Evolutionary conservation across 202 grass and related monocot species (phyloP).

Genomic region (Zizania palustris): DNA sequence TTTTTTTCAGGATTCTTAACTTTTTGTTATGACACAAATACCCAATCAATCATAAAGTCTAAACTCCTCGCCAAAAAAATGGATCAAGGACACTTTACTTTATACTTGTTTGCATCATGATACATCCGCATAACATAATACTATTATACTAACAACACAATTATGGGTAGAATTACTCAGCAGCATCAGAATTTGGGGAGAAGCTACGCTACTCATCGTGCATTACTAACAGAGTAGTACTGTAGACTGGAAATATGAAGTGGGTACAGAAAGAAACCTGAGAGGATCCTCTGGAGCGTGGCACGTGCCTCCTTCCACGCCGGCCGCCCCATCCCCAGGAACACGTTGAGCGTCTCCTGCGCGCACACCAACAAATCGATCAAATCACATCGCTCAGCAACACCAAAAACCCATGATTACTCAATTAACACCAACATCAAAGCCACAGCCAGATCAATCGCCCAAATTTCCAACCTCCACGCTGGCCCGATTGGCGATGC

Average conservation of each 20-base stretch:
- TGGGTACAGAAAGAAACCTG: slow-evolving; percentile 42
- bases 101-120: not conserved
- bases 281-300: slow-evolving; percentile 87
- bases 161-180: not conserved
- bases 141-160: not conserved
- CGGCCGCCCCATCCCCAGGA: slow-evolving; percentile 78
- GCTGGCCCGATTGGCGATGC: no score
- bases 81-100: no score
- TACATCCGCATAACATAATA: not conserved
- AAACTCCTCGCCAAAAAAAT: no score
- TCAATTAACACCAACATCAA: not conserved
- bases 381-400: not conserved
- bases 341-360: slow-evolving; percentile 91
- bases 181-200: not conserved
- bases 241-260: not conserved
- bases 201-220: no score
- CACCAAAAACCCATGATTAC: not conserved
- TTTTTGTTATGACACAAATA: not conserved
- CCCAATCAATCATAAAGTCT: not conserved
- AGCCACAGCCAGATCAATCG: not conserved
- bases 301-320: slow-evolving; percentile 90
- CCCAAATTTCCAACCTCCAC: not conserved
- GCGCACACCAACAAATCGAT: not conserved
- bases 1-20: not conserved
- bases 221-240: not conserved